Conservation (phyloP, 2,329 filamentous ascomycete species). For the Xylaria arbuscula region DNA sequence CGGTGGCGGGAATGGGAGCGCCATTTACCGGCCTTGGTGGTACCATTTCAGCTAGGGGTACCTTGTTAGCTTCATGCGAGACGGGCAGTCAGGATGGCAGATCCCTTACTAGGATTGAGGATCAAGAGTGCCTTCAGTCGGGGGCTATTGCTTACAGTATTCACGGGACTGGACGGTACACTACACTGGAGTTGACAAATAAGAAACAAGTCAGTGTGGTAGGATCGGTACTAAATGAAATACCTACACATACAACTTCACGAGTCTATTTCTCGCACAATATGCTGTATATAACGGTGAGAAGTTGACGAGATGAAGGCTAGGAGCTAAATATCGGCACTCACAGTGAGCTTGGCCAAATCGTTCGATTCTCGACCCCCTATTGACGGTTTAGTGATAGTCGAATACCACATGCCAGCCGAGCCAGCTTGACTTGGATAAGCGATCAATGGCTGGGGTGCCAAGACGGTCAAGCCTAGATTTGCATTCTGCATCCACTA, state of each 20-base stretch:
- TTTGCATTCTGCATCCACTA: constrained; percentile 26
- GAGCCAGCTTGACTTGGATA: constrained; percentile 35
- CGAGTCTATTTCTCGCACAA: constrained; percentile 5
- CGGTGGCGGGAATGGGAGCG: constrained; percentile 43
- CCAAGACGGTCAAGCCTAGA: constrained; percentile 39
- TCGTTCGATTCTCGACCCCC: constrained; percentile 25
- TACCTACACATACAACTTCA: constrained; percentile 10
- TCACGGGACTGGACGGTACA: constrained; percentile 22
- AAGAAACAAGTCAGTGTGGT: constrained; percentile 16
- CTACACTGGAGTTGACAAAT: constrained; percentile 31
- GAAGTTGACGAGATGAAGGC: neutral
- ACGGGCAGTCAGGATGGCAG: constrained; percentile 29
- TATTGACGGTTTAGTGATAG: constrained; percentile 1
- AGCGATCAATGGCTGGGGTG: constrained; percentile 39
- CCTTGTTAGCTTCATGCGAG: constrained; percentile 38
- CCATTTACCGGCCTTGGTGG: constrained; percentile 39
- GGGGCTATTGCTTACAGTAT: constrained; percentile 17
- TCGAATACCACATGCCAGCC: constrained; percentile 25
- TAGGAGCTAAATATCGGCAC: constrained; percentile 1
- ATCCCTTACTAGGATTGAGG: constrained; percentile 27
- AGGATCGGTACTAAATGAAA: constrained; percentile 15
- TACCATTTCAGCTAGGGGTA: constrained; percentile 33
- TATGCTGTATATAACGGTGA: neutral
- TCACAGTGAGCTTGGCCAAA: constrained; percentile 12
- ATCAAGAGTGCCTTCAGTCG: constrained; percentile 31